phyloP scores from a whole-genome alignment of 106 monocot species.

The Acorus gramineus region DNA sequence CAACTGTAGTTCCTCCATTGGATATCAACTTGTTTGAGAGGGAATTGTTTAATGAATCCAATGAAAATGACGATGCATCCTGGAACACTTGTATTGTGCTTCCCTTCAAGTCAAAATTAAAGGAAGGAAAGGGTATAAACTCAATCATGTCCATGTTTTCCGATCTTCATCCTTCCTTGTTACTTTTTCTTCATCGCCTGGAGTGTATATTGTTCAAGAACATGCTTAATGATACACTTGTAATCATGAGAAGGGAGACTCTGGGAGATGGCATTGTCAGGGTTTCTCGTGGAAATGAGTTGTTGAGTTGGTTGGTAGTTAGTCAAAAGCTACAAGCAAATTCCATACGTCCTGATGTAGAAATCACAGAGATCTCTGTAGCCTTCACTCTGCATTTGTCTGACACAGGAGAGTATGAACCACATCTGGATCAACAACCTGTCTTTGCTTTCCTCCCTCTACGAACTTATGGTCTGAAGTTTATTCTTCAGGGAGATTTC shows the following conservation, averaged over 20 bases:
- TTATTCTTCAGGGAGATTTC: conserved; percentile 99
- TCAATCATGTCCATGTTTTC: conserved; percentile 77
- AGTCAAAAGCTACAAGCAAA: conserved; percentile 45
- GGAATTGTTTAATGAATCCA: conserved; percentile 33
- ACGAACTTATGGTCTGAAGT: conserved; percentile 89
- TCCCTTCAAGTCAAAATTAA: conserved; percentile 65
- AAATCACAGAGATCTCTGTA: conserved; percentile 79
- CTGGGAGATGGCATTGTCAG: conserved; percentile 71
- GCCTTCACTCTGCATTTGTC: conserved; percentile 81
- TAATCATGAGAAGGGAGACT: conserved; percentile 62
- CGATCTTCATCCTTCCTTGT: conserved; percentile 92
- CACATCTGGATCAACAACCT: conserved; percentile 65
- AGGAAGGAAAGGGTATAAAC: conserved; percentile 23
- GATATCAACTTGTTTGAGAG: conserved; percentile 26
- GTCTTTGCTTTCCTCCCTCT: conserved; percentile 98
- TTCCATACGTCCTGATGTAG: conserved; percentile 51
- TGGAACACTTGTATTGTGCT: conserved; percentile 95
- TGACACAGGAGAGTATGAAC: conserved; percentile 47
- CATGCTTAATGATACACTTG: conserved; percentile 41
- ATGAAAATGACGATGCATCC: conserved; percentile 10
- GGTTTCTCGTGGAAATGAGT: conserved; percentile 72
- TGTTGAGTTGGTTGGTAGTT: conserved; percentile 84
- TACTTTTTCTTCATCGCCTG: conserved; percentile 78
- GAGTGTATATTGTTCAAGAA: conserved; percentile 79
- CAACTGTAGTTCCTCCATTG: conserved; percentile 62